Evolutionary conservation across 768 basidiomycete species (phyloP).

Genomic region (Pluteus cervinus): DNA sequence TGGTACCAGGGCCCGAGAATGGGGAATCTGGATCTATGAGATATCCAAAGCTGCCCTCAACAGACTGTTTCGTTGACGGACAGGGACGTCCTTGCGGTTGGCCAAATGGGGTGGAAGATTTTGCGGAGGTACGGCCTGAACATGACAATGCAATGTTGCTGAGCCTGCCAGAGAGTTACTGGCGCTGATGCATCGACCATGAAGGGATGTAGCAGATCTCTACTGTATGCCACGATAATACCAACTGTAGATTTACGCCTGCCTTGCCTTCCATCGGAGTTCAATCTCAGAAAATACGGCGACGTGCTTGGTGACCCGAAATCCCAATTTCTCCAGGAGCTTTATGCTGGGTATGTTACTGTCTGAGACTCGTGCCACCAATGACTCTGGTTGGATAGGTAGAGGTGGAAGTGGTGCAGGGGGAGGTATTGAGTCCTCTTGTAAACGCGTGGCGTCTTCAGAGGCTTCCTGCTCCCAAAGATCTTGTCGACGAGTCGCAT

Average conservation of each 20-base stretch:
- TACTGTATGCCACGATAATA: too few species aligned
- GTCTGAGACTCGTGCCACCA: slow-evolving; percentile 69
- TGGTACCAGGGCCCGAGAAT: too few species aligned
- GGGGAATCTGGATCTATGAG: too few species aligned
- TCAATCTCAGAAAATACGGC: slow-evolving; percentile 82
- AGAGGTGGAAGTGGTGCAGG: slow-evolving; percentile 38
- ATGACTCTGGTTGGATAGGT: slow-evolving; percentile 33
- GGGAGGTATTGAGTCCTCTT: slow-evolving; percentile 13
- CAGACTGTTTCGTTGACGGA: too few species aligned
- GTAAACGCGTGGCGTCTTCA: slow-evolving; percentile 5
- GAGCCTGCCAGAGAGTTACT: too few species aligned
- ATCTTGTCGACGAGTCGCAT: slow-evolving; percentile 45
- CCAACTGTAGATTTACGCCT: background rate
- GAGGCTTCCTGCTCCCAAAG: slow-evolving; percentile 13
- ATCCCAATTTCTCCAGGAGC: slow-evolving; percentile 76
- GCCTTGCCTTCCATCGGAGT: slow-evolving; percentile 42
- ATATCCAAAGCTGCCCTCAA: too few species aligned
- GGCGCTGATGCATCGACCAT: too few species aligned
- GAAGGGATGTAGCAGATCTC: too few species aligned
- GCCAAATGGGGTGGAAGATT: too few species aligned
- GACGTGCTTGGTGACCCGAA: slow-evolving; percentile 57
- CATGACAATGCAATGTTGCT: too few species aligned
- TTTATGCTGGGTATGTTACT: slow-evolving; percentile 63
- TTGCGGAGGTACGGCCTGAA: too few species aligned
- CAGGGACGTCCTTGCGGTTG: too few species aligned